Conservation (phyloP, 2,329 filamentous ascomycete species). For the Fusarium torreyae region DNA sequence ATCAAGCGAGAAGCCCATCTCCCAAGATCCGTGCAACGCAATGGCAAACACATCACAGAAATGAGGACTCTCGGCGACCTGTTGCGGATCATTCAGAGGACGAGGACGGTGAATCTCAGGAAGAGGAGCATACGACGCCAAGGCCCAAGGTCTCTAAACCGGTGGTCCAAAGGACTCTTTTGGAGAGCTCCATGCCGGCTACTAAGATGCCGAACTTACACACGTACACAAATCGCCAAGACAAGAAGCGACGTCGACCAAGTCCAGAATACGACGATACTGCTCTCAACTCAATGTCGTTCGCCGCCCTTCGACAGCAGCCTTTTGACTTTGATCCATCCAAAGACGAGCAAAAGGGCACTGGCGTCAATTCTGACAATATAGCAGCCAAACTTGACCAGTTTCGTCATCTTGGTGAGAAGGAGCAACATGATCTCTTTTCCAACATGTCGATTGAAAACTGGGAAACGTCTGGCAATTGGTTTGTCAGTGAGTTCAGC, state of each 20-base stretch:
- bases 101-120: conserved; percentile 41
- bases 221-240: conserved; percentile 32
- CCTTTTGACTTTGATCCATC: conserved; percentile 72
- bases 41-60: conserved; percentile 41
- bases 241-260: conserved; percentile 60
- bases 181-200: conserved; percentile 47
- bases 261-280: conserved; percentile 72
- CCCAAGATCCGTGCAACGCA: conserved; percentile 44
- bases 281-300: conserved; percentile 68
- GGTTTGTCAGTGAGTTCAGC: conserved; percentile 70
- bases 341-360: conserved; percentile 57
- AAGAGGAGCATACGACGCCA: conserved; percentile 44
- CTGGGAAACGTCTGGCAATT: conserved; percentile 73
- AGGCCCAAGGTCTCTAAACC: conserved; percentile 46
- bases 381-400: conserved; percentile 66
- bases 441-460: conserved; percentile 67
- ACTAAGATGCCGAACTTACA: conserved; percentile 23
- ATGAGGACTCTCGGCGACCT: conserved; percentile 37
- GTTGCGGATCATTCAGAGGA: conserved; percentile 45
- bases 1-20: conserved; percentile 46
- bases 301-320: conserved; percentile 64
- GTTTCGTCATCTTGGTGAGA: conserved; percentile 62
- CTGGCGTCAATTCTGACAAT: conserved; percentile 57
- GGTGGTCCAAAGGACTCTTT: conserved; percentile 34
- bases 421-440: conserved; percentile 67